Conservation (phyloP, 2,329 filamentous ascomycete species). For the Rutstroemia sp. region DNA sequence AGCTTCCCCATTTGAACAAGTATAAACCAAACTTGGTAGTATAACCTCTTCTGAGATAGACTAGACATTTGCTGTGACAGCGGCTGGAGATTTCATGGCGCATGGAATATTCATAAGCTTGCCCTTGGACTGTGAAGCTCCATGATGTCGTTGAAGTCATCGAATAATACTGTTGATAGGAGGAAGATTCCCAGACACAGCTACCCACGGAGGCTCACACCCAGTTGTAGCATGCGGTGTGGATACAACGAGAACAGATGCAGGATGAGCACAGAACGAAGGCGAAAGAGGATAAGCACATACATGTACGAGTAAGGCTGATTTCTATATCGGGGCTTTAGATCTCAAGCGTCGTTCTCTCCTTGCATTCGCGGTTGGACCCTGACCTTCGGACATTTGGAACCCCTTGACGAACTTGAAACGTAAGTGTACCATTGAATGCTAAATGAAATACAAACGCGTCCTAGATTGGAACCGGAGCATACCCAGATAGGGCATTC, state of each 20-base stretch:
- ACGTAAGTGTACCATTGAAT: not conserved
- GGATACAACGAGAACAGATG: not conserved
- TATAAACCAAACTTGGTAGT: not conserved
- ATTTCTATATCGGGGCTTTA: not conserved
- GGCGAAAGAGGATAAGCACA: not conserved
- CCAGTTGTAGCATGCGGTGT: slow-evolving; percentile 1
- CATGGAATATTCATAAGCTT: not conserved
- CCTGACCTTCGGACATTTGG: not conserved
- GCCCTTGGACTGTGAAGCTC: not conserved
- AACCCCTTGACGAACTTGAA: not conserved
- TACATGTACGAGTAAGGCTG: not conserved
- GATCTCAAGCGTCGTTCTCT: not conserved
- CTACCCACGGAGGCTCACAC: not conserved
- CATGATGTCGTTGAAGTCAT: not conserved
- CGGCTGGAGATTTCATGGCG: not conserved
- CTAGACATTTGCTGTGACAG: not conserved
- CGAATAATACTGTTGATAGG: not conserved
- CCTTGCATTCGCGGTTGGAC: not conserved
- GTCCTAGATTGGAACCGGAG: too few relatives aligned
- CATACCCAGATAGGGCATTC: too few relatives aligned
- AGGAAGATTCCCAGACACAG: not conserved
- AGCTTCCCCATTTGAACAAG: slow-evolving; percentile 5
- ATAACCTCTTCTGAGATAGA: not conserved
- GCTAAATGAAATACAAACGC: too few relatives aligned
- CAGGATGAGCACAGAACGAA: not conserved